Conservation (phyloP, 2,329 filamentous ascomycete species). For the Xylaria sp. region DNA sequence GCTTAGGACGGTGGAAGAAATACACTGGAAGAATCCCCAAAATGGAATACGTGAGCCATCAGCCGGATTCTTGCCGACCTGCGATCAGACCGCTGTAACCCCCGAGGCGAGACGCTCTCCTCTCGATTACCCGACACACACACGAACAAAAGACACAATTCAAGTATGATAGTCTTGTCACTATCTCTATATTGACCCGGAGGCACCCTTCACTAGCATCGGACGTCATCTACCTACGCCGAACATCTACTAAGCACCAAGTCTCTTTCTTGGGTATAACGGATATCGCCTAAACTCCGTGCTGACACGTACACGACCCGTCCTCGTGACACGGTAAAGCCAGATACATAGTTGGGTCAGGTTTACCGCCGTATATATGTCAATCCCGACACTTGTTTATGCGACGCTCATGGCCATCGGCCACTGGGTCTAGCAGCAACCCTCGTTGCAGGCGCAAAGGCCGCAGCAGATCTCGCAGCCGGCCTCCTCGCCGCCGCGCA, state of each 20-base stretch:
- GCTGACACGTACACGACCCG: background rate
- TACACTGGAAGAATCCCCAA: background rate
- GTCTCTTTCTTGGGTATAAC: background rate
- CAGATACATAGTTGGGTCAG: background rate
- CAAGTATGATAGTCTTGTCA: background rate
- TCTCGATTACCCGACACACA: too few species aligned
- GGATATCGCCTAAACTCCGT: background rate
- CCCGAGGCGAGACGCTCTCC: background rate
- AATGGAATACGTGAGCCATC: background rate
- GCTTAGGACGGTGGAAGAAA: background rate
- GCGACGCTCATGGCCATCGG: too few species aligned
- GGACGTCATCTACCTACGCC: background rate
- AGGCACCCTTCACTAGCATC: background rate
- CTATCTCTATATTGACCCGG: background rate
- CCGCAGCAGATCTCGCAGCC: conserved; percentile 51
- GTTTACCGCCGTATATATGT: too few species aligned
- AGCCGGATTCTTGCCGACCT: background rate
- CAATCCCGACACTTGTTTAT: too few species aligned
- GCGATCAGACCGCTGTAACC: background rate
- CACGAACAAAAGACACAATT: background rate
- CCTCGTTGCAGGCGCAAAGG: conserved; percentile 48
- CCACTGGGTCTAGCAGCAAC: conserved; percentile 42
- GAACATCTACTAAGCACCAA: background rate
- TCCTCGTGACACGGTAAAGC: conserved; percentile 1
- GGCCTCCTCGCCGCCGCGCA: conserved; percentile 50